Evolutionary conservation across 1,284 basidiomycete species (phyloP).

Genomic region (Porogramme epimiltina): DNA sequence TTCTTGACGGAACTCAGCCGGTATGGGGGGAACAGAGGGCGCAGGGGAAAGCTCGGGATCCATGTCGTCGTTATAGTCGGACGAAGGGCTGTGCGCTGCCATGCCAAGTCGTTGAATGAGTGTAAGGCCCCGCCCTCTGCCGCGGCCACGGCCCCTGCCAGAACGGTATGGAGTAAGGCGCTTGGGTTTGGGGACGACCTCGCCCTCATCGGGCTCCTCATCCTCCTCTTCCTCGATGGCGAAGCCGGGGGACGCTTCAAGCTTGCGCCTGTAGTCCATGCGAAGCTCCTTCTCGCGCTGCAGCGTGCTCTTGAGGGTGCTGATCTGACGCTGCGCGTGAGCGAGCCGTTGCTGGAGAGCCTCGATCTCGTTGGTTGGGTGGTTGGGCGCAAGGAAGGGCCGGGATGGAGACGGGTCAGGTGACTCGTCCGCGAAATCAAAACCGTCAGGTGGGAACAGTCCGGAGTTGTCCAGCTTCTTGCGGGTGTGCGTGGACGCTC

Average conservation of each 20-base stretch:
- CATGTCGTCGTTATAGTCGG: slow-evolving; percentile 52
- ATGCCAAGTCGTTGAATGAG: slow-evolving; percentile 65
- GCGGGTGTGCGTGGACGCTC: slow-evolving; percentile 61
- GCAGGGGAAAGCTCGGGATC: slow-evolving; percentile 43
- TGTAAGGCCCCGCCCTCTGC: slow-evolving; percentile 53
- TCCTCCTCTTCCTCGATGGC: slow-evolving; percentile 51
- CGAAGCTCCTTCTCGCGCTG: slow-evolving; percentile 80
- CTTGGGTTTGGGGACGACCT: slow-evolving; percentile 31
- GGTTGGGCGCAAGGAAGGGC: slow-evolving; percentile 64
- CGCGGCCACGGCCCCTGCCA: slow-evolving; percentile 36
- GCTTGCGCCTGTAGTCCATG: slow-evolving; percentile 60
- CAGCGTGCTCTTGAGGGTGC: slow-evolving; percentile 75
- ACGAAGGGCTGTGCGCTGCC: slow-evolving; percentile 55
- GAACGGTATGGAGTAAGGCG: slow-evolving; percentile 41
- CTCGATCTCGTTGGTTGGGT: slow-evolving; percentile 80
- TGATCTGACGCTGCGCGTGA: slow-evolving; percentile 82
- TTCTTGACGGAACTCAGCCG: slow-evolving; percentile 42
- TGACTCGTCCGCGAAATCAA: slow-evolving; percentile 47
- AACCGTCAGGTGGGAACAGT: slow-evolving; percentile 57
- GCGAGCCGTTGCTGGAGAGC: slow-evolving; percentile 76
- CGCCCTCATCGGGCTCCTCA: slow-evolving; percentile 41
- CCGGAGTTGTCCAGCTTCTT: slow-evolving; percentile 57
- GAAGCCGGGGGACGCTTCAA: slow-evolving; percentile 42
- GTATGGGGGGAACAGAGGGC: slow-evolving; percentile 53
- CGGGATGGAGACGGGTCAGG: slow-evolving; percentile 68